Percentiles rank a stretch among this genome's conserved stretches.
These are phyloP conservation scores for Xylaria sp. DNA, from an alignment of 2,329 filamentous ascomycete genomes.

Conservation along the genomic window DNA sequence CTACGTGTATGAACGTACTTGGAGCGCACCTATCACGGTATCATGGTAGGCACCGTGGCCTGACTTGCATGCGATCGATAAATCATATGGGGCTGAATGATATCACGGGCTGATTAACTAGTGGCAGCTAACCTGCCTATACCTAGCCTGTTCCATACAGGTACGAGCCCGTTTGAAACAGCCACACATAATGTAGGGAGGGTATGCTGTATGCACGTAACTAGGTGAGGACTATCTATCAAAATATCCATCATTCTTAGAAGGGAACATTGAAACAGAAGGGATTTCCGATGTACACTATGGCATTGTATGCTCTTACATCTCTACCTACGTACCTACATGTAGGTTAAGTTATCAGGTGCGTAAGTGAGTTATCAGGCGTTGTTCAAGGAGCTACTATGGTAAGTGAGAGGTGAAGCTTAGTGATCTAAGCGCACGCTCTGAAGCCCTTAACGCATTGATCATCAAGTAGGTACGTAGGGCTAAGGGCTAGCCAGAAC, in stretches of 20 bases:
- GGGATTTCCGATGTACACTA: too few species aligned
- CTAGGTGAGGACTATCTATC: too few species aligned
- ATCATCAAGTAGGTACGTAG: too few species aligned
- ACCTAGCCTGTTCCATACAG: conserved; percentile 7
- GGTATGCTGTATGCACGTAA: too few species aligned
- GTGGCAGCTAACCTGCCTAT: neutral
- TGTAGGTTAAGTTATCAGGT: too few species aligned
- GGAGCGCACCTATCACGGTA: neutral
- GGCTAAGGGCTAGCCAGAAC: conserved; percentile 22
- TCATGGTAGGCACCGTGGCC: neutral
- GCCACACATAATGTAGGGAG: neutral
- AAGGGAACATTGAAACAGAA: too few species aligned
- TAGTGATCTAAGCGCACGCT: neutral
- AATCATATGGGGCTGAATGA: neutral
- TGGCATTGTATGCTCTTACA: too few species aligned
- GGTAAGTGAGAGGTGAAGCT: neutral
- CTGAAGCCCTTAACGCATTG: conserved; percentile 1
- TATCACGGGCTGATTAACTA: too few species aligned
- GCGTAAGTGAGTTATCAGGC: too few species aligned
- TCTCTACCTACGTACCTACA: too few species aligned
- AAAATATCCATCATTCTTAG: too few species aligned
- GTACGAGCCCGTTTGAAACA: neutral
- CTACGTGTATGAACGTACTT: neutral
- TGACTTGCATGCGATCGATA: neutral
- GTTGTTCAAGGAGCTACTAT: neutral